Percentiles rank a stretch among this genome's conserved stretches.
These are phyloP conservation scores for Ceraceosorus bombacis DNA, from an alignment of 1,284 basidiomycete genomes.

Conservation along the genomic window DNA sequence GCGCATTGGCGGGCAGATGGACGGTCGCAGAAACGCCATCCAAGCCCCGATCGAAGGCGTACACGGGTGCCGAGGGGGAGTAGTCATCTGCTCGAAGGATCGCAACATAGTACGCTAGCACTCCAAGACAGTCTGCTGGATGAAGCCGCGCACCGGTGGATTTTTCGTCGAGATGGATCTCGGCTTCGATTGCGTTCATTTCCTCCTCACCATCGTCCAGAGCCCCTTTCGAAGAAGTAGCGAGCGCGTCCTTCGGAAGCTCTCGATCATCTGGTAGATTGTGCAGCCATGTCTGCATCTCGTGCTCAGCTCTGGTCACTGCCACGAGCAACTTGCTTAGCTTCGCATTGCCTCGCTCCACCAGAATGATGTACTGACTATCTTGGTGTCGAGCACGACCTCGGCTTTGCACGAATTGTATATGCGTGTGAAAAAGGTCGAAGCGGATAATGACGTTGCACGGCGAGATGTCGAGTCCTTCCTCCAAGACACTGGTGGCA, in stretches of 20 bases:
- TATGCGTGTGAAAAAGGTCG: constrained; percentile 30
- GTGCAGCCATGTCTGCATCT: constrained; percentile 19
- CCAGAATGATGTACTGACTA: constrained; percentile 26
- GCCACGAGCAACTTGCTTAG: constrained; percentile 13
- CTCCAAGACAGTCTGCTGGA: constrained; percentile 18
- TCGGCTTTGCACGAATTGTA: constrained; percentile 30
- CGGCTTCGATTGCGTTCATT: constrained; percentile 4
- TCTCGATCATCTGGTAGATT: constrained; percentile 13
- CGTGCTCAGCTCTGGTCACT: constrained; percentile 8
- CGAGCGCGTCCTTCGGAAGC: neutral
- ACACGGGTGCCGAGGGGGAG: constrained; percentile 14
- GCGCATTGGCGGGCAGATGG: constrained; percentile 17
- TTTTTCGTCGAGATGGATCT: constrained; percentile 12
- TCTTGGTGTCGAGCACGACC: constrained; percentile 24
- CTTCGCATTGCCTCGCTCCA: constrained; percentile 17
- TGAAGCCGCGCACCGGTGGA: constrained; percentile 24
- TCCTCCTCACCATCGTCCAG: constrained; percentile 5
- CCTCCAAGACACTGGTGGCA: constrained; percentile 34
- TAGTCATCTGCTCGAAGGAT: constrained; percentile 18
- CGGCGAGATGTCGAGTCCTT: constrained; percentile 32
- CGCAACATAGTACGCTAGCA: constrained; percentile 23
- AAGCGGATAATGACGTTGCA: constrained; percentile 36
- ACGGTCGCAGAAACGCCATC: constrained; percentile 12
- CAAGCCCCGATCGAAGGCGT: neutral
- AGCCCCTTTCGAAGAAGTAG: too few species aligned